Percentiles rank a stretch among this genome's conserved stretches.
Evolutionary conservation across 2,329 filamentous ascomycete genomes (phyloP).

Genomic region (Cladophialophora carrionii): DNA sequence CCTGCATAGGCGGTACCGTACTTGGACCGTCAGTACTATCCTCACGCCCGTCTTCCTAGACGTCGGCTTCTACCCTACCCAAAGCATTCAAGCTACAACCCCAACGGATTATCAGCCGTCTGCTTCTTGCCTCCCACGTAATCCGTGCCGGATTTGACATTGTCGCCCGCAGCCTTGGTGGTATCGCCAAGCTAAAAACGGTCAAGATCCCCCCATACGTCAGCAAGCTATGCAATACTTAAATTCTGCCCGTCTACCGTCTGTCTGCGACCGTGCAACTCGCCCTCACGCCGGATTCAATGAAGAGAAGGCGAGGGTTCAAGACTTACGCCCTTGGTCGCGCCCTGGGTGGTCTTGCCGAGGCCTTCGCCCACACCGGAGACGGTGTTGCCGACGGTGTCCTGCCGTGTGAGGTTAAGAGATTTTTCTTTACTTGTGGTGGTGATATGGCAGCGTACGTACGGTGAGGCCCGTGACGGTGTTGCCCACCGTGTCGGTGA

Average conservation of each 20-base stretch:
- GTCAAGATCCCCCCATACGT: background rate
- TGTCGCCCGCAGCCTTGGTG: slow-evolving; percentile 31
- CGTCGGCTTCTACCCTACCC: background rate
- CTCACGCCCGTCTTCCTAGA: background rate
- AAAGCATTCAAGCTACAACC: slow-evolving; percentile 23
- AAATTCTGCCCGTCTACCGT: background rate
- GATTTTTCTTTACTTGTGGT: slow-evolving; percentile 27
- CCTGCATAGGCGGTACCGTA: too few species aligned
- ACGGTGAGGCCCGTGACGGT: slow-evolving; percentile 39
- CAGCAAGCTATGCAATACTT: background rate
- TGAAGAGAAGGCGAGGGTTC: background rate
- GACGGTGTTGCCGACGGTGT: slow-evolving; percentile 41
- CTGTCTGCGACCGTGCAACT: background rate
- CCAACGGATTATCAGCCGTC: slow-evolving; percentile 38
- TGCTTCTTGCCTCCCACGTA: slow-evolving; percentile 38
- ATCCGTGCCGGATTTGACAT: slow-evolving; percentile 27
- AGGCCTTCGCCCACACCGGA: slow-evolving; percentile 41
- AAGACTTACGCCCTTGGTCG: slow-evolving; percentile 31
- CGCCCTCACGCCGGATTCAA: too few species aligned
- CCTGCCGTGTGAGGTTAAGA: slow-evolving; percentile 19
- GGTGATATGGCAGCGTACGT: background rate
- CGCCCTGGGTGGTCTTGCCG: slow-evolving; percentile 38
- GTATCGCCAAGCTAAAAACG: slow-evolving; percentile 30
- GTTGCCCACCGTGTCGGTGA: slow-evolving; percentile 43
- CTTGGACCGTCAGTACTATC: background rate